Evolutionary conservation across 805 yeast genomes (phyloP).

Genomic region (Myxozyma melibiosi): DNA sequence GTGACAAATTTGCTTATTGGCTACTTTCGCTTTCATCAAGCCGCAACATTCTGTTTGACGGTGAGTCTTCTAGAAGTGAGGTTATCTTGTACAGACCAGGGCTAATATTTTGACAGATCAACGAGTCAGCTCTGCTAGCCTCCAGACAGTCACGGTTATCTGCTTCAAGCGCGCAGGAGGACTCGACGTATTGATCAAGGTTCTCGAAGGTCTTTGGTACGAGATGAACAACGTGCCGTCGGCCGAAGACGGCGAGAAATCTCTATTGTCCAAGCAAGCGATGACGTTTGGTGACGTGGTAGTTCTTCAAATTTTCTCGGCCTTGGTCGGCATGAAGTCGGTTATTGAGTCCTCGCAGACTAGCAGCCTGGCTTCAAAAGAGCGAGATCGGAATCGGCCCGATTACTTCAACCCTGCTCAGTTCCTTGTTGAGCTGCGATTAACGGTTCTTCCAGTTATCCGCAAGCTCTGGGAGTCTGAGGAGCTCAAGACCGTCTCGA

Average conservation of each 20-base stretch:
- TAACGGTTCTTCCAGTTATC: constrained; percentile 33
- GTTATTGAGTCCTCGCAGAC: constrained; percentile 39
- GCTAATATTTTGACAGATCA: constrained; percentile 18
- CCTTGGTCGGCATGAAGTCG: constrained; percentile 35
- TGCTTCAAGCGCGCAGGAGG: constrained; percentile 41
- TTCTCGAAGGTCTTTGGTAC: constrained; percentile 32
- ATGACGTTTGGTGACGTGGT: constrained; percentile 33
- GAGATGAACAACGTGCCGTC: constrained; percentile 19
- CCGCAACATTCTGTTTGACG: constrained; percentile 26
- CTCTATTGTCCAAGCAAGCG: constrained; percentile 26
- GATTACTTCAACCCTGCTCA: constrained; percentile 38
- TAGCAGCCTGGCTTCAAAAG: constrained; percentile 33
- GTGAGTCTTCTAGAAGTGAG: constrained; percentile 3
- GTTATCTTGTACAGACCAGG: background rate
- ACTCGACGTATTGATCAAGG: constrained; percentile 32
- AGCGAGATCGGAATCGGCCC: constrained; percentile 33
- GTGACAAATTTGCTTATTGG: constrained; percentile 30
- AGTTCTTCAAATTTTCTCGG: constrained; percentile 36
- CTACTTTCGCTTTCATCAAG: constrained; percentile 25
- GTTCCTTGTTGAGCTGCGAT: constrained; percentile 40
- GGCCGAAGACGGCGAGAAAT: constrained; percentile 21
- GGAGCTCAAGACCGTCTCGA: constrained; percentile 7
- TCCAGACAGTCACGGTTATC: constrained; percentile 35
- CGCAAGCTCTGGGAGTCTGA: constrained; percentile 27
- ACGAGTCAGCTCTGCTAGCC: constrained; percentile 19